phyloP scores from a whole-genome alignment of 495 filamentous ascomycete species.

The Aspergillus ostianus region DNA sequence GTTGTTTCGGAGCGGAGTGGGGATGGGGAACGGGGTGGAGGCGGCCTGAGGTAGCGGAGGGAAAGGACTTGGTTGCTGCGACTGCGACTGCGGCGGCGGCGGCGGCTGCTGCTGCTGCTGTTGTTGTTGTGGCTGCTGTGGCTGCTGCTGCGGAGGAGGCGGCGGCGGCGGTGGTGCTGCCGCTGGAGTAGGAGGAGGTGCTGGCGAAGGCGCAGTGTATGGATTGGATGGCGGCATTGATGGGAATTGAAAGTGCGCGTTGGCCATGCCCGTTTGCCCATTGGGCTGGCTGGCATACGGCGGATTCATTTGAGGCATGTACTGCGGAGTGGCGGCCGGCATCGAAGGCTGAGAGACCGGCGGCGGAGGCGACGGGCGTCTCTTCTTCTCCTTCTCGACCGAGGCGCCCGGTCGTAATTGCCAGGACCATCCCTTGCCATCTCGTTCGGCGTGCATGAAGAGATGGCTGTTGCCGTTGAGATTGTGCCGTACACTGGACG shows the following conservation, averaged over 20 bases:
- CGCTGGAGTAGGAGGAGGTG: constrained; percentile 22
- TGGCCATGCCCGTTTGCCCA: constrained; percentile 32
- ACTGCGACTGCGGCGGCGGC: background rate
- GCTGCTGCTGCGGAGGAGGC: constrained; percentile 15
- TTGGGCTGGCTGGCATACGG: constrained; percentile 34
- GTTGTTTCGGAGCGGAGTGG: constrained; percentile 43
- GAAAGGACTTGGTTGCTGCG: constrained; percentile 21
- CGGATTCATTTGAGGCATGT: constrained; percentile 41
- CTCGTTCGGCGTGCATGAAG: constrained; percentile 79
- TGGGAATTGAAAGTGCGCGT: constrained; percentile 47
- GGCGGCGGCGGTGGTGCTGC: constrained; percentile 9
- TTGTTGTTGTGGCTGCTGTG: constrained; percentile 8
- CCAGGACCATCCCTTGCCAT: constrained; percentile 72
- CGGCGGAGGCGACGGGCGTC: constrained; percentile 55
- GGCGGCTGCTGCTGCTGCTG: too few species aligned
- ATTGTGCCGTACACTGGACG: constrained; percentile 95
- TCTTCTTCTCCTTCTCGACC: constrained; percentile 70
- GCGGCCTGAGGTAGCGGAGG: constrained; percentile 22
- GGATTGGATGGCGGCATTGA: constrained; percentile 33
- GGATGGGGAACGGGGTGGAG: constrained; percentile 36
- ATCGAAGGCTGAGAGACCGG: constrained; percentile 37
- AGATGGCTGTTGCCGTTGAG: constrained; percentile 78
- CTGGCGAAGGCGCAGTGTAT: constrained; percentile 24
- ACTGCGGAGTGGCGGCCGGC: constrained; percentile 37
- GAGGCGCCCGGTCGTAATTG: constrained; percentile 59